These are phyloP conservation scores for Fallopia convolvulus DNA, from an alignment of 148 eudicot genomes.

Conservation along the genomic window DNA sequence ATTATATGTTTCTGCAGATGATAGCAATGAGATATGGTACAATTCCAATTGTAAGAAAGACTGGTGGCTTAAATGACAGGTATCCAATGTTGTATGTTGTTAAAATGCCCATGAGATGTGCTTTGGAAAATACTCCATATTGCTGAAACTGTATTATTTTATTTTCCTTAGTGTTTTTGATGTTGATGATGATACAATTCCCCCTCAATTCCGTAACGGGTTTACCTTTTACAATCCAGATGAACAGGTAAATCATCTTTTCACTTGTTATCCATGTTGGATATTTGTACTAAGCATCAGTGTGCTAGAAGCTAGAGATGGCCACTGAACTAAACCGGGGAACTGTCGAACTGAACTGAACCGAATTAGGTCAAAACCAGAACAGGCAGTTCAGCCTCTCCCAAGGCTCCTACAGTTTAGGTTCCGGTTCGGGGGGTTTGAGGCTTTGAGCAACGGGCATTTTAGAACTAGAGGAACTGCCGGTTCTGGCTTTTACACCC, in stretches of 20 bases:
- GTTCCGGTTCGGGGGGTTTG: too few relatives aligned
- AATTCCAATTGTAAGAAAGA: slow-evolving; percentile 76
- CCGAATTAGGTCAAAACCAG: too few relatives aligned
- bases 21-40: slow-evolving; percentile 97
- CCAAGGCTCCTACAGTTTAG: too few relatives aligned
- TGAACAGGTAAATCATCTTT: slow-evolving; percentile 53
- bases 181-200: slow-evolving; percentile 66
- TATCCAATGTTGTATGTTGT: slow-evolving; percentile 11
- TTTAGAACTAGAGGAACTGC: too few relatives aligned
- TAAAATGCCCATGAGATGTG: not conserved
- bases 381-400: too few relatives aligned
- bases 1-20: slow-evolving; percentile 47
- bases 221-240: slow-evolving; percentile 70
- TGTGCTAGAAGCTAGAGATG: too few relatives aligned
- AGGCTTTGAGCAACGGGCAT: too few relatives aligned
- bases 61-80: slow-evolving; percentile 99
- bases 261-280: too few relatives aligned
- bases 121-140: not conserved
- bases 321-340: too few relatives aligned
- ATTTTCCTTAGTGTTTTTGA: slow-evolving; percentile 67
- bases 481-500: too few relatives aligned
- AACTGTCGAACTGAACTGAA: too few relatives aligned
- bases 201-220: slow-evolving; percentile 74
- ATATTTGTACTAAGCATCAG: too few relatives aligned
- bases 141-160: not conserved